Evolutionary conservation across 2,329 filamentous ascomycete genomes (phyloP), one percentile per base, ranked within the genome.

Genomic region (Sphaceloma murrayae): DNA sequence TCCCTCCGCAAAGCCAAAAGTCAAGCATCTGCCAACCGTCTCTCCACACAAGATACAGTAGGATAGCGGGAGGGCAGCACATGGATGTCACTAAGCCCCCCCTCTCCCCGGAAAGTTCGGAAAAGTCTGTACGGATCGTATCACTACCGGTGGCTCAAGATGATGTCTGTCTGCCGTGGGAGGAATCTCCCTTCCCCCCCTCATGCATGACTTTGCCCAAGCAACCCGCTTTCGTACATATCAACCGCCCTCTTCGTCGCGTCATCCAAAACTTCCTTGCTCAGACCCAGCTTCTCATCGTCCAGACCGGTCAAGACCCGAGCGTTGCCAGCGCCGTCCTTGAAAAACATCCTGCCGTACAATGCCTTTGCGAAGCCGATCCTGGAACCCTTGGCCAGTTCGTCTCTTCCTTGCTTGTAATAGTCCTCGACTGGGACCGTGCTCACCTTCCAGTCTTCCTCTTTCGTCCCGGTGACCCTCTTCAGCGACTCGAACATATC

Each of bases 321-420:
- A 42, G 67, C 67, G 48, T 67, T 46, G 14, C 53, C 46, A 31
- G 45, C 47, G n/a, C 53, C 51, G 36, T 55, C 54, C 10, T 50
- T 50, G 22, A 51, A 61, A 50, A 82, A 82, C 0, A 63, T 59
- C 4, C 73, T 59, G 0, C 72, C 56, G 52, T 80, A 82, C 52
- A 83, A 63, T 45, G 68, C 38, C 54, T 67, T 66, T 1, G 52
- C 57, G 49, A 70, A 76, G 0, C 68, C 77, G 7, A 50, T 53
- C 40, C 44, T 52, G 16, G 68, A 66, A 22, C 66, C 70, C 5
- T 50, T 39, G 46, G 68, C 56, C 2, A 80, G 33, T 22, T 57
- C 53, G 43, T 65, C 65, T 46, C 66, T 49, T 0, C 68, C 76
- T 1, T 70, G 63, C 45, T 63, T 56, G 48, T 68, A 74, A 19